These are phyloP conservation scores for Dryadomyces quercus-mongolicae DNA, from an alignment of 2,329 filamentous ascomycete genomes.

Conservation along the genomic window DNA sequence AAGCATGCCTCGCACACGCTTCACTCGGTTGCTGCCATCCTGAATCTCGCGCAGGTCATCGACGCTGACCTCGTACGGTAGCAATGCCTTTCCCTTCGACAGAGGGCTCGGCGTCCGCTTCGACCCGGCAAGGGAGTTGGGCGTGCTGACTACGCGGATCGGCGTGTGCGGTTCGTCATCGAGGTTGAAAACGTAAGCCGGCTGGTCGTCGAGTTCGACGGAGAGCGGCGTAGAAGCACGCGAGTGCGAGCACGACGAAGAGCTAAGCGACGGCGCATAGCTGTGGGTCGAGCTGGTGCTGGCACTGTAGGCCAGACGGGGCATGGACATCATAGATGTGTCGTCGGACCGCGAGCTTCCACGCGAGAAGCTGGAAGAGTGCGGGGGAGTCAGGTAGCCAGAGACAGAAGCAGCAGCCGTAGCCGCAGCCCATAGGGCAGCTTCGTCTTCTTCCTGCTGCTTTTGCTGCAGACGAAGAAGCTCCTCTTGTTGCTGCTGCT, in stretches of 20 bases:
- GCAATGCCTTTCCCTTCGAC: constrained; percentile 17
- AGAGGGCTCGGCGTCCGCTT: constrained; percentile 10
- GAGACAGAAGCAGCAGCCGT: constrained; percentile 17
- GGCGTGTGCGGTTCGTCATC: constrained; percentile 38
- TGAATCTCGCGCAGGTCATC: constrained; percentile 40
- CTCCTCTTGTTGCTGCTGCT: constrained; percentile 18
- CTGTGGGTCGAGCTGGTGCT: constrained; percentile 32
- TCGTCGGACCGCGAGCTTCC: constrained; percentile 24
- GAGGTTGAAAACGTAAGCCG: constrained; percentile 28
- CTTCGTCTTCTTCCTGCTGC: constrained; percentile 18
- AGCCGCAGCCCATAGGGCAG: constrained; percentile 11
- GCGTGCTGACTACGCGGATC: constrained; percentile 19
- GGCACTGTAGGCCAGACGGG: constrained; percentile 31
- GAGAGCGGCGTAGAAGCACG: constrained; percentile 37
- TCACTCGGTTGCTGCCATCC: constrained; percentile 34
- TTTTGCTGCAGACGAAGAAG: constrained; percentile 8
- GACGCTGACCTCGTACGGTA: constrained; percentile 43
- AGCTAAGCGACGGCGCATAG: constrained; percentile 32
- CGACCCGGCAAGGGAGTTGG: constrained; percentile 9
- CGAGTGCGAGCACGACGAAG: constrained; percentile 31
- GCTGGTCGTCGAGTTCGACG: constrained; percentile 22
- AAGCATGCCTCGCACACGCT: constrained; percentile 37
- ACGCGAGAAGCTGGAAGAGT: constrained; percentile 21
- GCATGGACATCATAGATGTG: constrained; percentile 20
- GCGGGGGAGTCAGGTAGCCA: constrained; percentile 32